Conservation (phyloP, 306 rosid genomes). For the Dryas octopetala region DNA sequence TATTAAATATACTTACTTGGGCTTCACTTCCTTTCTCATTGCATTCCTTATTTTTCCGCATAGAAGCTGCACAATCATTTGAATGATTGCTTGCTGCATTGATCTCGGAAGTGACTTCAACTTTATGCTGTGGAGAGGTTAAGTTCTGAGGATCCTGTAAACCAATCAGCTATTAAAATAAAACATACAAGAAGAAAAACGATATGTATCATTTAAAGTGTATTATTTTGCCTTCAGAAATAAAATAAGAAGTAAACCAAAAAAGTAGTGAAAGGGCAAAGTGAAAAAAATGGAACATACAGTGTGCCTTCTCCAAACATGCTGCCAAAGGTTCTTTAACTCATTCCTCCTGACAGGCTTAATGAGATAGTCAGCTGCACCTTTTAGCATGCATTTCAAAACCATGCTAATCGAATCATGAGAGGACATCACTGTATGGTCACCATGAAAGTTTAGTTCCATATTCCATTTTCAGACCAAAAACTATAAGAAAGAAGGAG, state of each 20-base stretch:
- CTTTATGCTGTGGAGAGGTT: slow-evolving; percentile 28
- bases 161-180: slow-evolving; percentile 30
- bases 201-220: not conserved
- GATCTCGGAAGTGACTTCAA: slow-evolving; percentile 41
- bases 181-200: not conserved
- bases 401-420: slow-evolving; percentile 56
- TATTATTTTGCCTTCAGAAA: not conserved
- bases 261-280: not conserved
- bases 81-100: slow-evolving; percentile 47
- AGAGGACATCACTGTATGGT: slow-evolving; percentile 74
- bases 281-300: slow-evolving; percentile 45
- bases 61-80: slow-evolving; percentile 43
- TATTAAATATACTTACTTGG: slow-evolving; percentile 47
- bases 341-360: slow-evolving; percentile 81
- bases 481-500: not conserved
- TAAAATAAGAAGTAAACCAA: not conserved
- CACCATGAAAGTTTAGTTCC: slow-evolving; percentile 27
- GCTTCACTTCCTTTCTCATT: slow-evolving; percentile 49
- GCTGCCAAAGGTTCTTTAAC: slow-evolving; percentile 74
- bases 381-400: slow-evolving; percentile 70
- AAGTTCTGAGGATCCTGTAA: slow-evolving; percentile 24
- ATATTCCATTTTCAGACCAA: not conserved
- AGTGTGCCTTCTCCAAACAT: slow-evolving; percentile 73
- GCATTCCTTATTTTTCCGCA: slow-evolving; percentile 39
- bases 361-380: slow-evolving; percentile 77